Conservation (phyloP, 345 rosid genomes). For the Microthlaspi erraticum region DNA sequence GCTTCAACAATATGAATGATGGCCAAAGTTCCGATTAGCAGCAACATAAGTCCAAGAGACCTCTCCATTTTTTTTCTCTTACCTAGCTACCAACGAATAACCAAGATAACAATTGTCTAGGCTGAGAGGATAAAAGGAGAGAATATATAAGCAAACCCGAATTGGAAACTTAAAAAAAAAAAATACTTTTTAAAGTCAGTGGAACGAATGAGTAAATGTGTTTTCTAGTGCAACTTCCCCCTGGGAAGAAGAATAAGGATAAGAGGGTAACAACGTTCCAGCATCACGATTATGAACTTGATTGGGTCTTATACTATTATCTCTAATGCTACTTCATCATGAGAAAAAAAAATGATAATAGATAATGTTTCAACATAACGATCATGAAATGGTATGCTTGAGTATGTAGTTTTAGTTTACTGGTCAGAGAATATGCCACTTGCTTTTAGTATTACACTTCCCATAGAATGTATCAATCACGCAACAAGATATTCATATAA, state of each 20-base stretch:
- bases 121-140: neutral
- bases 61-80: conserved; percentile 33
- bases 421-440: conserved; percentile 16
- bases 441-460: neutral
- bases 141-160: conserved; percentile 2
- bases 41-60: conserved; percentile 1
- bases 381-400: neutral
- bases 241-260: neutral
- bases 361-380: neutral
- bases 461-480: conserved; percentile 10
- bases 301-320: no score
- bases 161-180: neutral
- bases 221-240: conserved; percentile 17
- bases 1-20: conserved; percentile 32
- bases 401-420: conserved; percentile 7
- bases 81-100: neutral
- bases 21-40: neutral
- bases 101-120: neutral
- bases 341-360: neutral
- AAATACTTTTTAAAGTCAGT: conserved; percentile 8
- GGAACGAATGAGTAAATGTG: conserved; percentile 8
- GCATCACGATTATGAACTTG: conserved; percentile 7
- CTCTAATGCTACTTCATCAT: neutral
- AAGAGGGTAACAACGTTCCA: conserved; percentile 5
- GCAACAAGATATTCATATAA: conserved; percentile 15